phyloP scores from a whole-genome alignment of 129 eudicot genomes.

The Lonicera japonica region DNA sequence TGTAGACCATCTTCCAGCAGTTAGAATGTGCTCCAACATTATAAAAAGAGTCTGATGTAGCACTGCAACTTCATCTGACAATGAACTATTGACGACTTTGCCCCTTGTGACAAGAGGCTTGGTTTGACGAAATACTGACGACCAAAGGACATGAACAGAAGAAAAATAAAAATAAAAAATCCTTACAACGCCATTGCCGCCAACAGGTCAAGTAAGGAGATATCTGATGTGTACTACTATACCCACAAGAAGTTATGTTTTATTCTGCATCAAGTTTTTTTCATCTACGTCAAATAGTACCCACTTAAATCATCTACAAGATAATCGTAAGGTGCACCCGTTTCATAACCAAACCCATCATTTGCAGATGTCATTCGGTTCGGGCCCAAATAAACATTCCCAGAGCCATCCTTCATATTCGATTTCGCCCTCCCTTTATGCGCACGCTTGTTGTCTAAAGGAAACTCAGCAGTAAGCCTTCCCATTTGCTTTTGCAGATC shows the following conservation, averaged over 20 bases:
- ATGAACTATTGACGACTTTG: constrained; percentile 28
- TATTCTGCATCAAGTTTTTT: constrained; percentile 16
- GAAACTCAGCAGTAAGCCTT: constrained; percentile 74
- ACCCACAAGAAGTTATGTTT: constrained; percentile 14
- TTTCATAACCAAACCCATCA: constrained; percentile 48
- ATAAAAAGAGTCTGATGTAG: constrained; percentile 14
- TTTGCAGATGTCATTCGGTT: constrained; percentile 20
- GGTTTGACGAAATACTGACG: constrained; percentile 4
- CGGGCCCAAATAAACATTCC: constrained; percentile 29
- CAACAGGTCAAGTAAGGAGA: neutral
- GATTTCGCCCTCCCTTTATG: constrained; percentile 44
- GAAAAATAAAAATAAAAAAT: neutral
- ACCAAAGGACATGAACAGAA: constrained; percentile 12
- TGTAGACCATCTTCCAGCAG: constrained; percentile 37
- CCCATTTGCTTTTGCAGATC: constrained; percentile 90
- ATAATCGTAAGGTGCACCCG: constrained; percentile 42
- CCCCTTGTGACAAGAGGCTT: neutral
- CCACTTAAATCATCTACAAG: constrained; percentile 61
- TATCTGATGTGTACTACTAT: constrained; percentile 3
- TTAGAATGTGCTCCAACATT: constrained; percentile 42
- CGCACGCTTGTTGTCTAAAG: constrained; percentile 35
- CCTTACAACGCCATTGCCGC: constrained; percentile 15
- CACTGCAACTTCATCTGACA: constrained; percentile 29
- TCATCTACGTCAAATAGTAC: constrained; percentile 42
- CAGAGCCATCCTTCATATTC: constrained; percentile 38